Evolutionary conservation across 2,329 filamentous ascomycete genomes (phyloP).

Genomic region (Fusarium siculi): DNA sequence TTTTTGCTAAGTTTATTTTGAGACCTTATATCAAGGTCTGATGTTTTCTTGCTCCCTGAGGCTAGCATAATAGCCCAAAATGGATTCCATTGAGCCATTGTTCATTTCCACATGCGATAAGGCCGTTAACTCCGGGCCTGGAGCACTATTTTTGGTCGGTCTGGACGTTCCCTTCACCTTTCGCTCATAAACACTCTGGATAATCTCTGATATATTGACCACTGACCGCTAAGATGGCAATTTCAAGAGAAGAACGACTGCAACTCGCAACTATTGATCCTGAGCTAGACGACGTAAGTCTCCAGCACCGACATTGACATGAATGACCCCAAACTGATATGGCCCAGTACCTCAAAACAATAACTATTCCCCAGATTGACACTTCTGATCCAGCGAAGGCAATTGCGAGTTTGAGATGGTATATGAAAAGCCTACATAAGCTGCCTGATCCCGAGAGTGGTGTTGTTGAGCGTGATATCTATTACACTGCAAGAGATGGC

Average conservation of each 20-base stretch:
- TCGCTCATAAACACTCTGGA: background rate
- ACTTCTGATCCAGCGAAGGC: background rate
- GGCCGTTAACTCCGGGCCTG: background rate
- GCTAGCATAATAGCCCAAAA: no score
- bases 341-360: background rate
- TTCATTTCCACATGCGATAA: background rate
- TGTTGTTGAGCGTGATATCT: background rate
- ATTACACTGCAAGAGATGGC: background rate
- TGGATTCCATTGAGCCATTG: background rate
- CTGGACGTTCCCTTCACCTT: rapidly evolving
- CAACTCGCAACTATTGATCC: background rate
- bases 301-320: rapidly evolving
- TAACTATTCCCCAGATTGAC: background rate
- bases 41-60: no score
- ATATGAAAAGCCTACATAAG: background rate
- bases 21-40: no score
- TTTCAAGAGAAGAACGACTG: background rate
- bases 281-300: background rate
- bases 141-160: no score
- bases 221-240: background rate
- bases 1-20: no score
- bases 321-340: rapidly evolving
- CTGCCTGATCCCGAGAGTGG: background rate
- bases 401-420: background rate
- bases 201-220: background rate